Evolutionary conservation across 1,284 basidiomycete species (phyloP).

Genomic region (Cryptococcus sp.): DNA sequence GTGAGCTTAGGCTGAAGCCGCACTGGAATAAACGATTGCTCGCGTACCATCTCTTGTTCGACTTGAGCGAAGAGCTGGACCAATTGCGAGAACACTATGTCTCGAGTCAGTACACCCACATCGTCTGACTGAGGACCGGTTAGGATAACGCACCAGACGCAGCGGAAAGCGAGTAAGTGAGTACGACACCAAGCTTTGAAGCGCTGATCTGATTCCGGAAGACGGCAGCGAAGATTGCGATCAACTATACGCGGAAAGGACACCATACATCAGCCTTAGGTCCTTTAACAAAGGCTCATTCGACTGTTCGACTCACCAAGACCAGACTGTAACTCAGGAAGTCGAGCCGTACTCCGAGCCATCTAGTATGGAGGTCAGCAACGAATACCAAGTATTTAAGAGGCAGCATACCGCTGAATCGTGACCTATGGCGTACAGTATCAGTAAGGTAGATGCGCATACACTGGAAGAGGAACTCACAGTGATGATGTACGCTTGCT

Average conservation of each 20-base stretch:
- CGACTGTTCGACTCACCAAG: conserved; percentile 6
- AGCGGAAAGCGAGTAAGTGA: conserved; percentile 37
- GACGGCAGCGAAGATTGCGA: conserved; percentile 36
- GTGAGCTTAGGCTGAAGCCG: no score
- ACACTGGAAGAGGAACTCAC: conserved; percentile 6
- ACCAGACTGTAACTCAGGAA: conserved; percentile 30
- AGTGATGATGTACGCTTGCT: conserved; percentile 28
- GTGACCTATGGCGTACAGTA: conserved; percentile 6
- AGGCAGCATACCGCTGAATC: conserved; percentile 14
- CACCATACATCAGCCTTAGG: no score
- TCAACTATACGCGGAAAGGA: conserved; percentile 7
- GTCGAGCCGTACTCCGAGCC: conserved; percentile 36
- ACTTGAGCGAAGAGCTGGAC: conserved; percentile 16
- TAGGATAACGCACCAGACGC: conserved; percentile 12
- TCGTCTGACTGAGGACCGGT: neutral
- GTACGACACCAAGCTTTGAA: conserved; percentile 34
- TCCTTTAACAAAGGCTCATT: neutral
- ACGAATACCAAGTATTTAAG: no score
- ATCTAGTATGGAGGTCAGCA: conserved; percentile 9
- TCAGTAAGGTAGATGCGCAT: no score
- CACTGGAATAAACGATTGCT: no score
- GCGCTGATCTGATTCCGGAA: conserved; percentile 32
- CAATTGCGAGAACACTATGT: conserved; percentile 21
- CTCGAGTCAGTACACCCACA: conserved; percentile 1
- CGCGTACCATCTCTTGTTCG: conserved; percentile 29